Evolutionary conservation across 1,284 basidiomycete genomes (phyloP), one percentile per base, ranked within the genome.

Genomic region (Peniophora sp.): DNA sequence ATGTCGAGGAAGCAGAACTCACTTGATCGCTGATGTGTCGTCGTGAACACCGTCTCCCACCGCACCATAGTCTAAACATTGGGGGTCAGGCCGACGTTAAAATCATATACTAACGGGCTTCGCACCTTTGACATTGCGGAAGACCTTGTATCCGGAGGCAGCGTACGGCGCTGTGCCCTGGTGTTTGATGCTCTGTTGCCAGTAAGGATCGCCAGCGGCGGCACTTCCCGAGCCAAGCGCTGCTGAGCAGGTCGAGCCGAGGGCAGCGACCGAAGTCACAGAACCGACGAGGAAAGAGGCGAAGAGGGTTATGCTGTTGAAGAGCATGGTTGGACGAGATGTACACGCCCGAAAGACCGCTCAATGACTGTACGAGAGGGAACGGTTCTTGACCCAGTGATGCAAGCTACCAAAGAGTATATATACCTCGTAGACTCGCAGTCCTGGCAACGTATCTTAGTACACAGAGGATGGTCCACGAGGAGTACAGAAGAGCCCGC

Each of bases 11-110:
- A 23, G 41, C 19, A 16, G 11, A 24, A 56, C 67, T 47, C 53
- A 81, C 79, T 86, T 83, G 63, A 87, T 85, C 2, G 83, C 84
- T 27, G 65, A 71, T 9, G 83, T 86, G 59, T 89, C 85, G 57
- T 88, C 85, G 2, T 77, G 76, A 2, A 78, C 65, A 54, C 85
- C 84, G 63, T 88, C 83, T 35, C 85, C 85, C 53, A 66, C 72
- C 11, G 85, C 85, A 36, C 78, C 79, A 53, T 69, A 81, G 55
- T 79, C 74, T 66, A 32, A 32, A 32, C n/a, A n/a, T n/a, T n/a
- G n/a, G n/a, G n/a, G n/a, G n/a, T n/a, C n/a, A n/a, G n/a, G n/a
- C n/a, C n/a, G n/a, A n/a, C n/a, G n/a, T n/a, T n/a, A n/a, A n/a
- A n/a, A n/a, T n/a, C n/a, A n/a, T n/a, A n/a, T n/a, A n/a, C n/a